Conservation (phyloP, 1,139 yeast species). For the Protomyces pachydermus region DNA sequence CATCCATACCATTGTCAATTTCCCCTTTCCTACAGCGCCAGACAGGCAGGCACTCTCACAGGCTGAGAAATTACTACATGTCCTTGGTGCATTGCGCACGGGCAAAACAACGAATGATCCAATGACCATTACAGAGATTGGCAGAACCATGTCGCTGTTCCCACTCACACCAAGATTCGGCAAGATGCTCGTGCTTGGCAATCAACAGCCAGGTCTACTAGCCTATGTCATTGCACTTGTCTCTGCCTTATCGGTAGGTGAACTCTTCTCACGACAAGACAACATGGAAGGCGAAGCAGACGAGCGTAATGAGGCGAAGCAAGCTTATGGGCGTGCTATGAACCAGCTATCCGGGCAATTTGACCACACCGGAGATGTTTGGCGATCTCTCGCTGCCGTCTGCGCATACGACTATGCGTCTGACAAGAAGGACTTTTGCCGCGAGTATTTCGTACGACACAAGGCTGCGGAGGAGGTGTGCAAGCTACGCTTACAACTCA, state of each 20-base stretch:
- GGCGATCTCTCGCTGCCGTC: slow-evolving; percentile 71
- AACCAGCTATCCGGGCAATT: slow-evolving; percentile 54
- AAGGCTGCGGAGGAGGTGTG: slow-evolving; percentile 74
- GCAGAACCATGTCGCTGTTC: slow-evolving; percentile 79
- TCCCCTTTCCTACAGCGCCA: slow-evolving; percentile 97
- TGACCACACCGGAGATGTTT: slow-evolving; percentile 69
- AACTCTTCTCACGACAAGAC: slow-evolving; percentile 44
- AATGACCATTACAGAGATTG: slow-evolving; percentile 63
- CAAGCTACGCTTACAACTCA: slow-evolving; percentile 73
- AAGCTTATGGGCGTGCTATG: slow-evolving; percentile 50
- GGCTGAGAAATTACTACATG: slow-evolving; percentile 64
- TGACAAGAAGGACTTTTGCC: slow-evolving; percentile 46
- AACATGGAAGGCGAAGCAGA: slow-evolving; percentile 35
- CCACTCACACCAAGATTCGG: slow-evolving; percentile 94
- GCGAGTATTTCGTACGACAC: slow-evolving; percentile 55
- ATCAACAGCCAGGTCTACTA: slow-evolving; percentile 70
- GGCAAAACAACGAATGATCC: slow-evolving; percentile 40
- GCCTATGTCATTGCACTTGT: slow-evolving; percentile 86
- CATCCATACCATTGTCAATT: slow-evolving; percentile 78
- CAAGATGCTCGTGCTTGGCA: slow-evolving; percentile 76
- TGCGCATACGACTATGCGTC: slow-evolving; percentile 77
- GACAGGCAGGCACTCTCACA: slow-evolving; percentile 54
- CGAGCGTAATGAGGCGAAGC: slow-evolving; percentile 47
- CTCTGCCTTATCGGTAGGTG: slow-evolving; percentile 89
- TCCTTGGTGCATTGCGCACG: slow-evolving; percentile 64